Base-by-base conservation (phyloP, 345 rosid species). In the Eucalyptus curtisii region DNA sequence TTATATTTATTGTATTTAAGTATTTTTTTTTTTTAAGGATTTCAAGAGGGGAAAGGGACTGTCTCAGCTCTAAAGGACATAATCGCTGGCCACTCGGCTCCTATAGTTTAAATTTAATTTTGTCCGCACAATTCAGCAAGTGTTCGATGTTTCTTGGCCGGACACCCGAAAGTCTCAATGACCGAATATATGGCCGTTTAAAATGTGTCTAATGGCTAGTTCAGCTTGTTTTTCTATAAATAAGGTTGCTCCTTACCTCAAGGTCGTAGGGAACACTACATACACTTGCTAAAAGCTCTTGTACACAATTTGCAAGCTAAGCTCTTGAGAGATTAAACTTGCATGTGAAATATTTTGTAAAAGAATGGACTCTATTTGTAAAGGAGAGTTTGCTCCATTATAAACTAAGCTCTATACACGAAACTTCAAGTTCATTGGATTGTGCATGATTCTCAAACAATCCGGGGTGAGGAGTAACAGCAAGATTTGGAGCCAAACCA, bases 381-480 rank as follows among this genome's bases (percentile, higher is more conserved):
- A 66, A 7, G 40, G 76, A 15, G 76, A 66, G 3, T 66, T 66
- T 16, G 6, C 40, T 66, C 11, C 76, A 66, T 66, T n/a, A 8
- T n/a, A 15, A 14, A n/a, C 76, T n/a, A 66, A n/a, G 40, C 40
- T n/a, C 20, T 0, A 31, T 31, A 66, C 37, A 7, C 0, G 0
- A 66, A 33, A 33, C 16, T 64, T 64, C 10, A 66, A 66, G 40
- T 66, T 66, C 2, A 66, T 27, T 10, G 68, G 2, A 27, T 59
- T 27, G 68, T 59, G 68, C 68, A 59, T 27, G n/a, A 11, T 13
- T 59, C 16, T 59, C 33, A 13, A 59, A 59, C 68, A 59, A 6
- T 27, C 1, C 0, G 1, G 16, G 31, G 15, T 12, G 31, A 0
- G 1, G 1, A 59, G 27, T 27, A 59, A 27, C 31, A 1, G 1